A percentile compares a stretch with the other conserved stretches of the same genome.
Conservation (phyloP, 352 stramenopile species). For the Globisporangium paroecandrum region DNA sequence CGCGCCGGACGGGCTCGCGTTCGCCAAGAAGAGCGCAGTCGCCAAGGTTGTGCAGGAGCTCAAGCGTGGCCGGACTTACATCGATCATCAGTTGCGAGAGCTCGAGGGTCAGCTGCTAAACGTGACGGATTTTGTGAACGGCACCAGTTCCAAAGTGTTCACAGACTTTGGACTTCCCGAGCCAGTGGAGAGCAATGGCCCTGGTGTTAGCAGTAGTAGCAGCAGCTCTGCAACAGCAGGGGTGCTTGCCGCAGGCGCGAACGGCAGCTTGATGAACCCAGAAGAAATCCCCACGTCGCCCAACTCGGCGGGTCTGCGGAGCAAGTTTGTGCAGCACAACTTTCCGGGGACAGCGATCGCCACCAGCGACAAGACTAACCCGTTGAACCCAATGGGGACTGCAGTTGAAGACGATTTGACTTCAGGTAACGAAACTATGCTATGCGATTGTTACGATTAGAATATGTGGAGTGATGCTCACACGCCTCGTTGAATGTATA, state of each 20-base stretch:
- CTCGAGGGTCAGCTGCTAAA: slow-evolving; percentile 57
- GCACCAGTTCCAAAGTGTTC: slow-evolving; percentile 39
- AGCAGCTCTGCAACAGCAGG: not conserved
- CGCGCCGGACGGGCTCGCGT: slow-evolving; percentile 37
- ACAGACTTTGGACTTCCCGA: slow-evolving; percentile 21
- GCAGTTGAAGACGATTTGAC: slow-evolving; percentile 70
- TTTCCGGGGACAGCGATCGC: slow-evolving; percentile 12
- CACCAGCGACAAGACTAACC: slow-evolving; percentile 25
- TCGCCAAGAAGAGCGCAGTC: slow-evolving; percentile 50
- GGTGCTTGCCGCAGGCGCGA: not conserved
- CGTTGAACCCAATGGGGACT: slow-evolving; percentile 23
- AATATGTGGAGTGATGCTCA: not conserved
- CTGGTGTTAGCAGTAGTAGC: not conserved
- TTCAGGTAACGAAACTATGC: slow-evolving; percentile 30
- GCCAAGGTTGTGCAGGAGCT: slow-evolving; percentile 62
- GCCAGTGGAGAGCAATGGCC: slow-evolving; percentile 3
- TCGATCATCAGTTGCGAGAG: slow-evolving; percentile 59
- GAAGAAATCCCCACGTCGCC: slow-evolving; percentile 10
- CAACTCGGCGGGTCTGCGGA: slow-evolving; percentile 18
- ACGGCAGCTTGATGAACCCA: slow-evolving; percentile 17
- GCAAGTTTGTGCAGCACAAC: slow-evolving; percentile 22
- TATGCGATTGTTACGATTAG: not conserved
- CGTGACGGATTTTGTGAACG: slow-evolving; percentile 59
- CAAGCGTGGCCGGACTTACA: slow-evolving; percentile 46
- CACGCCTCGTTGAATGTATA: not conserved